Percentiles rank a stretch among this genome's conserved stretches.
phyloP scores from a whole-genome alignment of 202 grass and related monocot species.

The Miscanthus sacchariflorus region DNA sequence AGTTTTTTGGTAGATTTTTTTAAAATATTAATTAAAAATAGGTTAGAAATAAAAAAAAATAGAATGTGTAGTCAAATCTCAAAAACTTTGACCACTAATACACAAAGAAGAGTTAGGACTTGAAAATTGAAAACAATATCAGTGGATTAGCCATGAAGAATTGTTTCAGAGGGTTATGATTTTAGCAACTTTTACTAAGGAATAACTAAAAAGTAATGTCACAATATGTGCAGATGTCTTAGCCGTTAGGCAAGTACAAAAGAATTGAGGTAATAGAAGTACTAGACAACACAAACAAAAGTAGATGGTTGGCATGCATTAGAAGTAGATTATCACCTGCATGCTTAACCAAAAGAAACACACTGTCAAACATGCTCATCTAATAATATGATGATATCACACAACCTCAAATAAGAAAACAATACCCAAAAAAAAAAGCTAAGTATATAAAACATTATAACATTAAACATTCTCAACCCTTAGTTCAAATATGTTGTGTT shows the following conservation, averaged over 20 bases:
- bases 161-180: not conserved
- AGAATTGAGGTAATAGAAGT: not conserved
- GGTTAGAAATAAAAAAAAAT: too few species aligned
- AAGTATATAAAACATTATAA: constrained; percentile 19
- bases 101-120: not conserved
- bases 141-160: not conserved
- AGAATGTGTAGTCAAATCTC: not conserved
- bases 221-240: not conserved
- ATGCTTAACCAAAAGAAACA: constrained; percentile 21
- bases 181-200: not conserved
- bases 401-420: not conserved
- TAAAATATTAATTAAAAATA: too few species aligned
- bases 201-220: not conserved
- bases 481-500: constrained; percentile 6
- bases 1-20: too few species aligned
- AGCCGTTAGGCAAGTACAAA: not conserved
- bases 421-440: constrained; percentile 13
- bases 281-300: constrained; percentile 3
- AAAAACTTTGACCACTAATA: not conserved
- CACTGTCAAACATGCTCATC: not conserved
- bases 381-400: not conserved
- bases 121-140: not conserved
- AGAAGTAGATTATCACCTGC: not conserved
- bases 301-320: not conserved
- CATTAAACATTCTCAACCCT: not conserved